phyloP scores from a whole-genome alignment of 768 basidiomycete species.

The Podaxis sp. region DNA sequence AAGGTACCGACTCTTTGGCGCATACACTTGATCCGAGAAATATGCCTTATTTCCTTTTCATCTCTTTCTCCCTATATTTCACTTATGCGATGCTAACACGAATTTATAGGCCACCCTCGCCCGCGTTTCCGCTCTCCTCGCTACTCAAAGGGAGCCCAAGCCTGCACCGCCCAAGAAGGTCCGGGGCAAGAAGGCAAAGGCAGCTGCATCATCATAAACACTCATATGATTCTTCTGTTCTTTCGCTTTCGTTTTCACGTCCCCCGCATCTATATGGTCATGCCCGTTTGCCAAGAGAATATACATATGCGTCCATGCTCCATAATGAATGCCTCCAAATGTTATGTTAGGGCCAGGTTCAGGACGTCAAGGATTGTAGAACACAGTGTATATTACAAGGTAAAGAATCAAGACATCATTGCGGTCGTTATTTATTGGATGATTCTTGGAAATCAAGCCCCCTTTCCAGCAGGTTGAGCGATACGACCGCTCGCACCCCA shows the following conservation, averaged over 20 bases:
- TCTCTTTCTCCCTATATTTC: neutral
- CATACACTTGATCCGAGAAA: constrained; percentile 41
- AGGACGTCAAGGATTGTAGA: neutral
- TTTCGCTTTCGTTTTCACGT: constrained; percentile 24
- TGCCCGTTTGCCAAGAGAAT: constrained; percentile 24
- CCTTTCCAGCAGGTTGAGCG: constrained; percentile 54
- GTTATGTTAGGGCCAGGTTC: neutral
- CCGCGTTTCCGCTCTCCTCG: constrained; percentile 70
- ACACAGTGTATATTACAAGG: constrained; percentile 7
- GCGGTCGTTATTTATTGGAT: neutral
- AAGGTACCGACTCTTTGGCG: constrained; percentile 70
- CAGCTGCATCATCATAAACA: constrained; percentile 16
- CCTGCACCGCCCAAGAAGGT: constrained; percentile 62
- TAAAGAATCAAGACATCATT: constrained; percentile 3
- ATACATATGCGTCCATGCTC: constrained; percentile 22
- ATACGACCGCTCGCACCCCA: constrained; percentile 48
- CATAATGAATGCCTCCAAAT: neutral
- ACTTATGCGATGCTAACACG: constrained; percentile 28
- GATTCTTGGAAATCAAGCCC: constrained; percentile 28
- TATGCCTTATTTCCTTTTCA: constrained; percentile 12
- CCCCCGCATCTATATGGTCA: constrained; percentile 29
- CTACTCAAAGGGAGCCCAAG: constrained; percentile 72
- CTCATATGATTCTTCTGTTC: constrained; percentile 24
- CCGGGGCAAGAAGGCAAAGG: constrained; percentile 65
- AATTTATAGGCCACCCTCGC: constrained; percentile 64